Evolutionary conservation across 345 rosid species (phyloP), one percentile per base, ranked within the genome.

Genomic region (Brassica incana): DNA sequence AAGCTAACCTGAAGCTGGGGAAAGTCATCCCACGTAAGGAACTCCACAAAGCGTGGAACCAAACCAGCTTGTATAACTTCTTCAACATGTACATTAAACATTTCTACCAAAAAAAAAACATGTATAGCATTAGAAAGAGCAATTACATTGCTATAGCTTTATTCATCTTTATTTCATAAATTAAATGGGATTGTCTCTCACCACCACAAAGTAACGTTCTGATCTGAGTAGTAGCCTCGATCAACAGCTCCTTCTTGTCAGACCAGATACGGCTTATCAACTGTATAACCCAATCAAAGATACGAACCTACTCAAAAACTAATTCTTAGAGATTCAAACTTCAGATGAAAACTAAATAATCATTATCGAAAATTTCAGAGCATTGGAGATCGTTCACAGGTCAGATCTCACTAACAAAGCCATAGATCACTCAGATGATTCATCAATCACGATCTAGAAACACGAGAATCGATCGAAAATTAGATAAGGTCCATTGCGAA

Each of bases 21-120:
- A 60, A 66, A 71, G 23, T 81, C 83, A 81, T 81, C 80, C 83
- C 83, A 76, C 68, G 80, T 81, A 23, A 81, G 83, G 8, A 81
- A 81, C 73, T 81, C 65, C 58, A 81, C 83, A 76, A 81, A 81
- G 3, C 83, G 83, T 65, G 83, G 83, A 71, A 81, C 83, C 77
- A 81, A 33, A 71, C 83, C 83, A 27, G 83, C 83, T 11, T 71
- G 73, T 81, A 81, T 76, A 65, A 81, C 80, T 71, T 81, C 83
- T 65, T 81, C 83, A 43, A 81, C 83, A 16, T 64, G 83, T 59
- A 58, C 69, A 25, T 15, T 72, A 76, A 81, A 81, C 77, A 65
- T 81, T 45, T 81, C 80, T 81, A 66, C 80, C 67, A 81, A 38
- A 70, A 69, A 38, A 52, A 29, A 50, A 52, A 64, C 65, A 65